Evolutionary conservation across 2,329 filamentous ascomycete species (phyloP), one percentile per base, ranked within the genome.

Genomic region (Emergomyces orientalis): DNA sequence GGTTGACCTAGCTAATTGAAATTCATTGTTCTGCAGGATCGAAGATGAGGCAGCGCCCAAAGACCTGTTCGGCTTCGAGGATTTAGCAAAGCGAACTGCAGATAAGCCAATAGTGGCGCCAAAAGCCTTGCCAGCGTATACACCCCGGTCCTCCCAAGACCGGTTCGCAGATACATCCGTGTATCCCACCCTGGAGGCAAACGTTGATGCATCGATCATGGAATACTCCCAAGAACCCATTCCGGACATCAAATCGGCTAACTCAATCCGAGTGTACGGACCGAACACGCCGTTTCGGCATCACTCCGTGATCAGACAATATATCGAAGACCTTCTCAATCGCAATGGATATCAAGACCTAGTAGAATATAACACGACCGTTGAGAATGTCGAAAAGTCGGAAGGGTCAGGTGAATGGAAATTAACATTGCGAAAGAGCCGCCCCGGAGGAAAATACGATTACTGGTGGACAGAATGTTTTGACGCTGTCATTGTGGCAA

Each of bases 401-500:
- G 83, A 84, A 67, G 68, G 76, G 0, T 75, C 74, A 0, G 67
- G 71, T 0, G 80, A 81, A 71, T 87, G 81, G 84, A 77, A 76
- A 49, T 67, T 86, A 2, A 81, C 79, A 0, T 69, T 88, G 30
- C 76, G 83, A 19, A 76, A 77, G 45, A 68, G 72, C 7, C 71
- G 67, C 9, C 65, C 39, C 30, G 66, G 62, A 17, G 61, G 60
- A 54, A 74, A 71, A 17, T 71, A 73, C 49, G 82, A 87, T 67
- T 80, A 81, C 64, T 88, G 86, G 84, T 87, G 85, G 85, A 74
- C 73, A 0, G 86, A 88, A 69, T 73, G 64, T 71, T 96, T 88
- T 70, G 89, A 93, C 72, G 89, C 89, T 3, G 81, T 92, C 3
- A 83, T 91, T 2, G 82, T 90, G 14, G 87, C 88, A 9, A 88